These are phyloP conservation scores for Rhododendron williamsianum DNA, from an alignment of 148 eudicot species.

Conservation along the genomic window DNA sequence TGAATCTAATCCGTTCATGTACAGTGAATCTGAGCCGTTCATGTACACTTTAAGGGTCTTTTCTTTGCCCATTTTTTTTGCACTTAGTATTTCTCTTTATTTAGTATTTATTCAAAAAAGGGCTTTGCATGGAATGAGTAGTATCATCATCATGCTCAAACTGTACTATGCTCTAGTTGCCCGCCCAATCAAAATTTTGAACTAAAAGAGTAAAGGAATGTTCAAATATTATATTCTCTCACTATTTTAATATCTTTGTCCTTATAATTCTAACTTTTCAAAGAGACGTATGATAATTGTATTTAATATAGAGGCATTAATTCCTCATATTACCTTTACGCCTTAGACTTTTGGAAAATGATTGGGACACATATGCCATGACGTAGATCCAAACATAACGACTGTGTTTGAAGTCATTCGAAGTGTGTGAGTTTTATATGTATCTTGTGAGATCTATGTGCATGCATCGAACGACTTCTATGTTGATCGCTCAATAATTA, in stretches of 20 bases:
- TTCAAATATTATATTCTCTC: too few species aligned
- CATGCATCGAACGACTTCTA: too few species aligned
- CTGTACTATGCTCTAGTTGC: background rate
- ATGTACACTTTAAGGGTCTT: too few species aligned
- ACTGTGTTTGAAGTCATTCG: background rate
- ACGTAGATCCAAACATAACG: background rate
- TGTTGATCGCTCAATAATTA: too few species aligned
- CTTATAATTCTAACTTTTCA: background rate
- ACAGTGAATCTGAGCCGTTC: too few species aligned
- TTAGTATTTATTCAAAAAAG: background rate
- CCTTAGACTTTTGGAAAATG: background rate
- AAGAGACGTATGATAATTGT: background rate
- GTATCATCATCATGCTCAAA: constrained; percentile 13
- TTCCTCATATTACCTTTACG: background rate
- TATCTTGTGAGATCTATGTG: too few species aligned
- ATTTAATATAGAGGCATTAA: background rate
- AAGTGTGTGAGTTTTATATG: background rate
- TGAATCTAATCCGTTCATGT: too few species aligned
- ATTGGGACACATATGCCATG: background rate
- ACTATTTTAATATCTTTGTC: too few species aligned
- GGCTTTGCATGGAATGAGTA: constrained; percentile 14
- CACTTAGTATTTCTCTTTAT: too few species aligned
- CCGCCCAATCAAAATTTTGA: background rate
- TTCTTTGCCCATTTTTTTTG: too few species aligned
- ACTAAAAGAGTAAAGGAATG: too few species aligned